Evolutionary conservation across 75 land plant species (phyloP).

Genomic region (Sequoia sempervirens): DNA sequence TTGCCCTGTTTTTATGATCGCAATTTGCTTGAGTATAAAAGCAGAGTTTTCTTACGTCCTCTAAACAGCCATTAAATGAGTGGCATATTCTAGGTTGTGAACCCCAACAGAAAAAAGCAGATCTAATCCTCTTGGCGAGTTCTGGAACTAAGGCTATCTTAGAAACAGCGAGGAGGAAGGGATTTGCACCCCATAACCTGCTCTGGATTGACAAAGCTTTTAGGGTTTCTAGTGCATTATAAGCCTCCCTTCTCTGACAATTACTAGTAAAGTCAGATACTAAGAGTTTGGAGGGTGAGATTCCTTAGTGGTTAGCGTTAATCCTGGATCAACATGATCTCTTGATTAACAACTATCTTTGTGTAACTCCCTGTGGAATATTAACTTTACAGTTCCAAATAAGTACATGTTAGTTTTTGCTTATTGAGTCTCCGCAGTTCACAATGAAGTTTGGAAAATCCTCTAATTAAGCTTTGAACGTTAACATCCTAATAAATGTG

Average conservation of each 20-base stretch:
- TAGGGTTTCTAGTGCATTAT: background rate
- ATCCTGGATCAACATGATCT: background rate
- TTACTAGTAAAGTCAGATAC: background rate
- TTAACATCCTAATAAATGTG: background rate
- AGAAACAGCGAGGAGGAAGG: background rate
- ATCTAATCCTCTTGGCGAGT: background rate
- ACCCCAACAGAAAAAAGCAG: background rate
- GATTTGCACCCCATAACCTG: background rate
- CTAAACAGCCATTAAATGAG: background rate
- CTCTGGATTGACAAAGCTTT: background rate
- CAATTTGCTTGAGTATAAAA: background rate
- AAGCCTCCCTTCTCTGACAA: background rate
- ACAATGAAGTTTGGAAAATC: background rate
- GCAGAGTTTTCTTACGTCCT: background rate
- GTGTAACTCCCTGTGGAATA: no score
- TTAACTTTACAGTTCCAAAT: no score
- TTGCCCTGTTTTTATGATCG: background rate
- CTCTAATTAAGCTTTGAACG: background rate
- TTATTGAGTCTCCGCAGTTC: background rate
- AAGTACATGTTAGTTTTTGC: background rate
- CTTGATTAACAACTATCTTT: no score
- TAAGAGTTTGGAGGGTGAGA: background rate
- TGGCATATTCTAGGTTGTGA: background rate
- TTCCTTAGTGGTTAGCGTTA: background rate
- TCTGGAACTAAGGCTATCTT: background rate